Evolutionary conservation across 1,139 yeast species (phyloP).

Genomic region (Meyerozyma sp.): DNA sequence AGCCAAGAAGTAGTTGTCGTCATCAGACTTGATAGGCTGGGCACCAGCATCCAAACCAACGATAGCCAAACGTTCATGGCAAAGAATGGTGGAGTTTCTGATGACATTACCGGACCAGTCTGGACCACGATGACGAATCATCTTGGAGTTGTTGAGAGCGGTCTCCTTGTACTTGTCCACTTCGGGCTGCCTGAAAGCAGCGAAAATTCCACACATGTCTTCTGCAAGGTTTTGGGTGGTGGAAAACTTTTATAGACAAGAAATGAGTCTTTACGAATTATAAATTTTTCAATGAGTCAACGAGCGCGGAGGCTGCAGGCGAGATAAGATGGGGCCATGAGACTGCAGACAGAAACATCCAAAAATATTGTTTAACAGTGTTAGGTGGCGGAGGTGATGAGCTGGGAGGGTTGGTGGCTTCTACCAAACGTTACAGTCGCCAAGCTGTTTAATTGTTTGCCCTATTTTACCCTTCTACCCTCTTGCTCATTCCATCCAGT

Average conservation of each 20-base stretch:
- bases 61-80: slow-evolving; percentile 94
- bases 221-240: not conserved
- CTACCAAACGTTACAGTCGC: not conserved
- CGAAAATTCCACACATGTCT: slow-evolving; percentile 95
- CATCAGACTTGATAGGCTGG: slow-evolving; percentile 86
- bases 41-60: slow-evolving; percentile 96
- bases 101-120: slow-evolving; percentile 94
- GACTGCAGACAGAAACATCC: not conserved
- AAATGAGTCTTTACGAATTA: not conserved
- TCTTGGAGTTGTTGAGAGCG: slow-evolving; percentile 85
- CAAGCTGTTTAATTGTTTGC: no score
- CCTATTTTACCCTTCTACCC: no score
- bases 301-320: slow-evolving; percentile 1
- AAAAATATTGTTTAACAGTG: no score
- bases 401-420: no score
- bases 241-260: not conserved
- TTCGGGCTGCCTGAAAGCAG: slow-evolving; percentile 79
- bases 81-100: slow-evolving; percentile 72
- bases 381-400: no score
- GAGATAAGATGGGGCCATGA: not conserved
- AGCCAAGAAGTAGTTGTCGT: slow-evolving; percentile 66
- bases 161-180: slow-evolving; percentile 76
- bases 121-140: slow-evolving; percentile 97
- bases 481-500: no score
- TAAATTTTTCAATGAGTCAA: slow-evolving; percentile 1